These are phyloP conservation scores for Dictyophora rubrovolvata DNA, from an alignment of 768 basidiomycete species.

Conservation along the genomic window DNA sequence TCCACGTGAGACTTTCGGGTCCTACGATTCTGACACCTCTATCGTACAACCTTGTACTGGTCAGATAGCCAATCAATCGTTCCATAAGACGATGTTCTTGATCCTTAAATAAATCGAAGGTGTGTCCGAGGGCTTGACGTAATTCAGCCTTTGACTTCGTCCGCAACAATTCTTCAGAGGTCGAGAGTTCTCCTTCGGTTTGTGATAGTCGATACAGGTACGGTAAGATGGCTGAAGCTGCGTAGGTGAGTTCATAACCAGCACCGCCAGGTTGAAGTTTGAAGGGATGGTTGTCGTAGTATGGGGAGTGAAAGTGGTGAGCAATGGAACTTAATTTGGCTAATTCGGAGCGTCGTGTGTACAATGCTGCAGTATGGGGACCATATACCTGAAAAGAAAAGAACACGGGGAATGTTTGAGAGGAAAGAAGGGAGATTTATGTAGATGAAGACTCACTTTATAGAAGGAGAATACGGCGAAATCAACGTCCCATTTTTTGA, in stretches of 20 bases:
- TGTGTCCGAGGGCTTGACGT: slow-evolving; percentile 27
- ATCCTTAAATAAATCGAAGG: slow-evolving; percentile 46
- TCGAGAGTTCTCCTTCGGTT: slow-evolving; percentile 8
- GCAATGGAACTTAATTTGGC: slow-evolving; percentile 40
- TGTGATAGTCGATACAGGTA: slow-evolving; percentile 57
- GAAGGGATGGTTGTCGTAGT: slow-evolving; percentile 33
- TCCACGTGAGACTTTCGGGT: slow-evolving; percentile 28
- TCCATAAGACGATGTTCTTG: slow-evolving; percentile 54
- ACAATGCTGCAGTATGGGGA: slow-evolving; percentile 58
- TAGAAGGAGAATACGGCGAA: slow-evolving; percentile 64
- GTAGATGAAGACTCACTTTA: slow-evolving; percentile 42
- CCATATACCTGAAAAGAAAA: slow-evolving; percentile 50
- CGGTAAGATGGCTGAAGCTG: slow-evolving; percentile 44
- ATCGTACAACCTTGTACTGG: slow-evolving; percentile 34
- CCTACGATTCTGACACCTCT: slow-evolving; percentile 65
- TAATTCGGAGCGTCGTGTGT: slow-evolving; percentile 43
- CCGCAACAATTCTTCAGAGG: slow-evolving; percentile 15
- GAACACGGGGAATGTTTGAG: no score
- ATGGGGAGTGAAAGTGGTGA: slow-evolving; percentile 53
- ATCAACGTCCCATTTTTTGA: slow-evolving; percentile 69
- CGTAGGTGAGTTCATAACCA: slow-evolving; percentile 63
- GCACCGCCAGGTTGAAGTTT: slow-evolving; percentile 69
- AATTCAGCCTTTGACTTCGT: slow-evolving; percentile 10
- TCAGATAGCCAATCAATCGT: slow-evolving; percentile 46
- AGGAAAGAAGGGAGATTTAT: no score